phyloP scores from a whole-genome alignment of 2,329 filamentous ascomycete species.

The Aureobasidium uvarum region DNA sequence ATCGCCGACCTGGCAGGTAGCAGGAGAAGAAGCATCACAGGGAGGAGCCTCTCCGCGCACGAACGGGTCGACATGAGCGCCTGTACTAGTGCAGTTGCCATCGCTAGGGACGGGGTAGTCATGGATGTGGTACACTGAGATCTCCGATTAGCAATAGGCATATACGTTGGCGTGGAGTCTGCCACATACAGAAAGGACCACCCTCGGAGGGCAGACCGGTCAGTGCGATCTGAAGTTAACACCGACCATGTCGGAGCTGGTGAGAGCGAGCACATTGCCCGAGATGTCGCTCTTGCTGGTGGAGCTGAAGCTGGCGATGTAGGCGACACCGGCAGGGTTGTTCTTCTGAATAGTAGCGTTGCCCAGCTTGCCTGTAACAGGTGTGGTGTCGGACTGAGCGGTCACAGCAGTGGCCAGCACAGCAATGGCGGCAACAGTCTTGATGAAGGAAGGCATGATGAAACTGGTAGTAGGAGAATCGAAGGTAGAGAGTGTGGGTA shows the following conservation, averaged over 20 bases:
- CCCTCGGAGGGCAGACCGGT: slow-evolving; percentile 43
- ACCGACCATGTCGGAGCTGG: slow-evolving; percentile 41
- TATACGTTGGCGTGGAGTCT: not conserved
- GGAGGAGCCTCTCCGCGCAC: slow-evolving; percentile 59
- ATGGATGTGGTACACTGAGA: slow-evolving; percentile 66
- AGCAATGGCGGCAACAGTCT: slow-evolving; percentile 15
- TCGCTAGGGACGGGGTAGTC: slow-evolving; percentile 57
- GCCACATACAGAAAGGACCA: slow-evolving; percentile 44
- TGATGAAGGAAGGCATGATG: slow-evolving; percentile 19
- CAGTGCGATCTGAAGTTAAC: slow-evolving; percentile 44
- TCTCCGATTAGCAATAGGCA: not conserved
- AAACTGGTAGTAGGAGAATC: not conserved
- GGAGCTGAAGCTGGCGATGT: slow-evolving; percentile 42
- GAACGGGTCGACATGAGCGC: slow-evolving; percentile 70
- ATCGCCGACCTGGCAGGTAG: slow-evolving; percentile 74
- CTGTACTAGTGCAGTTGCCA: slow-evolving; percentile 69
- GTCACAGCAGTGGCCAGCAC: slow-evolving; percentile 24
- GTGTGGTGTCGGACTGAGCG: slow-evolving; percentile 26
- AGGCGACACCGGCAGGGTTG: slow-evolving; percentile 44
- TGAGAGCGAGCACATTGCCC: slow-evolving; percentile 40
- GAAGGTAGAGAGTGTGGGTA: slow-evolving; percentile 2
- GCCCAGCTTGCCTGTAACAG: slow-evolving; percentile 22
- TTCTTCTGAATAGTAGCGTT: slow-evolving; percentile 39
- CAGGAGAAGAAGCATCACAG: slow-evolving; percentile 58
- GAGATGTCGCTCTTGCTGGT: slow-evolving; percentile 34